Percentiles rank a stretch among this genome's conserved stretches.
These are phyloP conservation scores for Blastobotrys proliferans DNA, from an alignment of 1,139 yeast species.

Conservation along the genomic window DNA sequence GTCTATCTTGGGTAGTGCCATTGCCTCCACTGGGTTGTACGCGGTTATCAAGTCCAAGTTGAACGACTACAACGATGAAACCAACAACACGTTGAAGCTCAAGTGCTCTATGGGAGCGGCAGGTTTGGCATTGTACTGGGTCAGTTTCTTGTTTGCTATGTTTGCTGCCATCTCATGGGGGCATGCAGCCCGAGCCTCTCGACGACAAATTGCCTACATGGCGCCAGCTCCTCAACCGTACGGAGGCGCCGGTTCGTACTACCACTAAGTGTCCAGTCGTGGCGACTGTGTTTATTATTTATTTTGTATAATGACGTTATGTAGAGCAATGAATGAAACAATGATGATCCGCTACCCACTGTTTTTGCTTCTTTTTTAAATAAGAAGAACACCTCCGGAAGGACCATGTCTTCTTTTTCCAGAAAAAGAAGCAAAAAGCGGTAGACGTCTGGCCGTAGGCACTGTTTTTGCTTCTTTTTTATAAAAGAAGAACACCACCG, in stretches of 20 bases:
- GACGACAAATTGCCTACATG: slow-evolving; percentile 9
- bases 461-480: no score
- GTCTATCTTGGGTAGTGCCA: slow-evolving; percentile 3
- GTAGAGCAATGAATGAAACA: no score
- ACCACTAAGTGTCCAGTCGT: neutral
- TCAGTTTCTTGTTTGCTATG: slow-evolving; percentile 1
- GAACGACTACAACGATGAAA: slow-evolving; percentile 9
- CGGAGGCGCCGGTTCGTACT: neutral
- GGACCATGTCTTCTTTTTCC: no score
- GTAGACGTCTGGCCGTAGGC: no score
- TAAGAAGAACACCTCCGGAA: no score
- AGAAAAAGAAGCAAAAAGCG: no score
- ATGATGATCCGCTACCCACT: no score
- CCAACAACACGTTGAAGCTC: slow-evolving; percentile 4
- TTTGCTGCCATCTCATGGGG: slow-evolving; percentile 4
- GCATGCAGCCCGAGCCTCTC: slow-evolving; percentile 4
- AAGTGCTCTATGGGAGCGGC: slow-evolving; percentile 8
- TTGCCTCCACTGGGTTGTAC: slow-evolving; percentile 10
- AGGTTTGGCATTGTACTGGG: slow-evolving; percentile 12
- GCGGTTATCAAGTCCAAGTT: slow-evolving; percentile 10
- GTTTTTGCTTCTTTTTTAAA: no score
- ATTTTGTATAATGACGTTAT: slow-evolving; percentile 1
- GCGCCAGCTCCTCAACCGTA: neutral
- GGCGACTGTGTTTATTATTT: neutral
- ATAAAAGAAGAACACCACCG: no score